Percentiles rank a stretch among this genome's conserved stretches.
Evolutionary conservation across 345 rosid species (phyloP).

Genomic region (Populus ilicifolia): DNA sequence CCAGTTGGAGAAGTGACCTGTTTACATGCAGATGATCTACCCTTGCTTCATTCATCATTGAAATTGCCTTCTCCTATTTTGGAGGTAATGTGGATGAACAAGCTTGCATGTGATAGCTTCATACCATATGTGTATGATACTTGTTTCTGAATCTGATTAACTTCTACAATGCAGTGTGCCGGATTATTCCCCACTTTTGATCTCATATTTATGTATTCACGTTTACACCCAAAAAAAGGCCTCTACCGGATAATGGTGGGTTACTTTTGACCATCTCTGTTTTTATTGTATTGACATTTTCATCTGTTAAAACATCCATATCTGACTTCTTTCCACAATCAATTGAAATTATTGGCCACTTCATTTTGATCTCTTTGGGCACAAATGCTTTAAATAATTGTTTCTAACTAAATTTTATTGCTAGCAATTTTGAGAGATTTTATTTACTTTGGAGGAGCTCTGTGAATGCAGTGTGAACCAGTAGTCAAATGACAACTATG

Average conservation of each 20-base stretch:
- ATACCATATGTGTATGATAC: not conserved
- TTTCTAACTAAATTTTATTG: not conserved
- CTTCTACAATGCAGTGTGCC: conserved; percentile 55
- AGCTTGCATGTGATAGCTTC: not conserved
- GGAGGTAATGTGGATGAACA: conserved; percentile 42
- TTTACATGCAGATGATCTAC: conserved; percentile 54
- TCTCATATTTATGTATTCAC: conserved; percentile 68
- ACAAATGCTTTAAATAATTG: not conserved
- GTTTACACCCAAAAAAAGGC: conserved; percentile 53
- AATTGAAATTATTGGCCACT: not conserved
- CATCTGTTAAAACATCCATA: not conserved
- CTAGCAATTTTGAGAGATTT: not conserved
- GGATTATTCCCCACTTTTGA: conserved; percentile 85
- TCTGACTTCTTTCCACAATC: not conserved
- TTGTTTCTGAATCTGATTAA: conserved; percentile 25
- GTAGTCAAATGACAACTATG: not conserved
- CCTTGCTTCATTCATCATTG: conserved; percentile 71
- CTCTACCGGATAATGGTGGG: conserved; percentile 64
- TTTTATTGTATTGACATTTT: not conserved
- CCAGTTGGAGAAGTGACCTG: conserved; percentile 96
- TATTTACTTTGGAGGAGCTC: not conserved
- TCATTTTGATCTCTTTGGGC: not conserved
- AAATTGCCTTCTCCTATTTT: conserved; percentile 62
- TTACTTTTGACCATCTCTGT: not conserved
- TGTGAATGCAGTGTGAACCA: not conserved